A percentile compares a stretch with the other conserved stretches of the same genome.
phyloP scores from a whole-genome alignment of 2,329 filamentous ascomycete species.

The Ceratocystis destructans region DNA sequence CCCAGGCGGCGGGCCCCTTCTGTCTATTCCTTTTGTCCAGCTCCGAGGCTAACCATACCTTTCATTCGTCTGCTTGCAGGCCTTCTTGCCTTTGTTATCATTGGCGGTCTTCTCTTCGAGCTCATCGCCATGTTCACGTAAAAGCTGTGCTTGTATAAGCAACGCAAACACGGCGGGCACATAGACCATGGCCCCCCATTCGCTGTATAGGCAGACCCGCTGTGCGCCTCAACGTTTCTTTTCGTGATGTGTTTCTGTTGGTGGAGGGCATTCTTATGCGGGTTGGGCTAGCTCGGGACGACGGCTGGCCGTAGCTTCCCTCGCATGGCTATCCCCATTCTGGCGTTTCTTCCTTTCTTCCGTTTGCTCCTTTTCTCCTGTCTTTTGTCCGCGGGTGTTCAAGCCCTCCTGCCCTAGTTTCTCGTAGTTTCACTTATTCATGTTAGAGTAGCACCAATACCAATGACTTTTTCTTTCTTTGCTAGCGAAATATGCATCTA shows the following conservation, averaged over 20 bases:
- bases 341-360: not conserved
- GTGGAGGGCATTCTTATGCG: not conserved
- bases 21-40: not conserved
- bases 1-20: not conserved
- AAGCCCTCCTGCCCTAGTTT: not conserved
- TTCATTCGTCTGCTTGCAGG: slow-evolving; percentile 26
- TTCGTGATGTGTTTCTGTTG: not conserved
- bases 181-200: no score
- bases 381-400: not conserved
- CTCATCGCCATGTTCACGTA: slow-evolving; percentile 29
- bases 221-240: not conserved
- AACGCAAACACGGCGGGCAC: no score
- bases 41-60: not conserved
- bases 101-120: slow-evolving; percentile 48
- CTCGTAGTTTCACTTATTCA: slow-evolving; percentile 11
- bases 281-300: not conserved
- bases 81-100: slow-evolving; percentile 46
- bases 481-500: not conserved
- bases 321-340: no score
- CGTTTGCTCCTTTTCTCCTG: slow-evolving; percentile 20
- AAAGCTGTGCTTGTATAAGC: not conserved
- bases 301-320: not conserved
- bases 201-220: not conserved
- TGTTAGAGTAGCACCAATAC: slow-evolving; percentile 10
- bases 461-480: not conserved